Conservation (phyloP, 371 early-diverging fungal genomes). For the Conidiobolus incongruus region DNA sequence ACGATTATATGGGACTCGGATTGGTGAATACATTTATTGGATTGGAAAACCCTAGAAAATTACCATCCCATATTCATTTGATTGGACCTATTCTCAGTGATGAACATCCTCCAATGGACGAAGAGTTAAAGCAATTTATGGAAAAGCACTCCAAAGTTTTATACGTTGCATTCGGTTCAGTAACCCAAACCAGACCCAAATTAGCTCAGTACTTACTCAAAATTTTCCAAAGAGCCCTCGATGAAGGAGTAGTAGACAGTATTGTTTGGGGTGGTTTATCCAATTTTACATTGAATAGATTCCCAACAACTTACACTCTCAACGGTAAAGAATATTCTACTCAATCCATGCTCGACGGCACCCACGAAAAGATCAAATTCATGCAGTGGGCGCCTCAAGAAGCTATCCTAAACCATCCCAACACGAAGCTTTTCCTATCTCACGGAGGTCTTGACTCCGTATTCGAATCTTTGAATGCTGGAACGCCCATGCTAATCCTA, state of each 20-base stretch:
- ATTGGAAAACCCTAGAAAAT: not conserved
- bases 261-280: not conserved
- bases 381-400: conserved; percentile 4
- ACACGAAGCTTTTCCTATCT: conserved; percentile 1
- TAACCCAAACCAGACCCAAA: not conserved
- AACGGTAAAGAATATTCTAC: too few relatives aligned
- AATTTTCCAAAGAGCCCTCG: too few relatives aligned
- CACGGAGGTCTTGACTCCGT: conserved; percentile 4
- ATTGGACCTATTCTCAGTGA: not conserved
- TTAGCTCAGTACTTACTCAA: not conserved
- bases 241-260: not conserved
- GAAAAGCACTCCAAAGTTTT: not conserved
- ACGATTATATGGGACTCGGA: not conserved
- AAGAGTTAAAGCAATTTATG: not conserved
- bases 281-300: not conserved
- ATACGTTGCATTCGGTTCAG: not conserved
- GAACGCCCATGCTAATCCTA: not conserved
- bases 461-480: not conserved
- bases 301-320: not conserved
- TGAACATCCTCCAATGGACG: not conserved
- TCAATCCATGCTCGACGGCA: not conserved
- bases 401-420: conserved; percentile 1
- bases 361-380: not conserved
- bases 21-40: not conserved
- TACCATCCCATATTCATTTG: not conserved